Evolutionary conservation across 2,329 filamentous ascomycete species (phyloP), one percentile per base, ranked within the genome.

Genomic region (Epichloe coenophiala): DNA sequence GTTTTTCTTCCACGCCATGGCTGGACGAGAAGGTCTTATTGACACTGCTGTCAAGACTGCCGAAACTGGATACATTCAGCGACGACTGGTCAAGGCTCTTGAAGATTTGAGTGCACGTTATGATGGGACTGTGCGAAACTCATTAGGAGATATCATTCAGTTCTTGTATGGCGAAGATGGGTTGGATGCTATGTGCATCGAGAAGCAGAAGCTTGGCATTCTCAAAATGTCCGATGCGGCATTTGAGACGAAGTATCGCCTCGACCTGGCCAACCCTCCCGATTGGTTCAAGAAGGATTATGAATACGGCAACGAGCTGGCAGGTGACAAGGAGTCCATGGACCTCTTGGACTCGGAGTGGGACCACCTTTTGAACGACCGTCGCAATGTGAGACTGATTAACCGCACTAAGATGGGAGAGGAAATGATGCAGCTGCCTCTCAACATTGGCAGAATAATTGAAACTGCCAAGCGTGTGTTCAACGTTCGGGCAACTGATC

Each of bases 1-100:
- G 60, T 98, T 98, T 72, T 98, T 96, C 74, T 98, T 98, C 78
- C 93, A 98, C 78, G 93, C 93, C 64, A 98, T 98, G 93, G 93
- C 93, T 76, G 93, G 93, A 88, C 83, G 93, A 74, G 93, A 98
- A 71, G 93, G 93, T 95, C 77, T 98, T 50, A 98, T 98, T 60
- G 93, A 98, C 77, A 98, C 93, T 48, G 93, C 93, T 58, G 94
- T 98, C 71, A 98, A 98, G 78, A 98, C 93, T 57, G 93, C 93
- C 19, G 94, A 98, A 69, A 98, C 94, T 52, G 93, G 93, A 71
- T 98, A 98, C 67, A 98, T 98, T 57, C 94, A 98, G 70, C 88
- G 93, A 71, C 89, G 94, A 75, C 78, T 98, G 44, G 93, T 98
- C 62, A 98, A 98, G 71, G 94, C 94, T 11, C 78, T 98, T 3